phyloP scores from a whole-genome alignment of 2,329 filamentous ascomycete species.

The Plectosphaerella cucumerina region DNA sequence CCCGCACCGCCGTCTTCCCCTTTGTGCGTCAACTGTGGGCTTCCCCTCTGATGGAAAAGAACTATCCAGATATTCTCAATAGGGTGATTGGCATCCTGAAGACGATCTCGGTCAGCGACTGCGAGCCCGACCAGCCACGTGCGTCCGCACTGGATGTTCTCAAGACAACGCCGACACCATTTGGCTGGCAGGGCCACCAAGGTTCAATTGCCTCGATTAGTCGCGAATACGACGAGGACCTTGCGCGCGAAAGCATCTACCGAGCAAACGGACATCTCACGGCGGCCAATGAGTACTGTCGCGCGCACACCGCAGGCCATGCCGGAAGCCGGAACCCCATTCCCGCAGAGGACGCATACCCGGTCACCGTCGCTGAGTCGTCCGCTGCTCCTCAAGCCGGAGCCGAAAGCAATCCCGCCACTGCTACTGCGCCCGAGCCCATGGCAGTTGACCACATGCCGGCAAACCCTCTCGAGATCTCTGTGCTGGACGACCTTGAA shows the following conservation, averaged over 20 bases:
- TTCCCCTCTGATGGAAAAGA: conserved; percentile 76
- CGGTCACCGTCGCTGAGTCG: conserved; percentile 20
- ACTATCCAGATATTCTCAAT: conserved; percentile 71
- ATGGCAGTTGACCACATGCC: conserved; percentile 26
- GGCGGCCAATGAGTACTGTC: conserved; percentile 70
- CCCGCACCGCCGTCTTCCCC: conserved; percentile 76
- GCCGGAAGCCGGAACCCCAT: conserved; percentile 64
- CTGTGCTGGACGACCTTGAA: conserved; percentile 14
- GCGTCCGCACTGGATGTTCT: conserved; percentile 32
- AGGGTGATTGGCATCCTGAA: conserved; percentile 81
- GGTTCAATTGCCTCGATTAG: conserved; percentile 20
- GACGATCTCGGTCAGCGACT: conserved; percentile 70
- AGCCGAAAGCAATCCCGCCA: conserved; percentile 12
- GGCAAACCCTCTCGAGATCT: conserved; percentile 17
- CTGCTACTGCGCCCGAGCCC: conserved; percentile 16
- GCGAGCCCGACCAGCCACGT: conserved; percentile 52
- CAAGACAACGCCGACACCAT: conserved; percentile 37
- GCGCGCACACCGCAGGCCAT: conserved; percentile 52
- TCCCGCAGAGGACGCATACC: conserved; percentile 52
- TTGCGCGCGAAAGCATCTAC: conserved; percentile 77
- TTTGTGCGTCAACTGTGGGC: conserved; percentile 78
- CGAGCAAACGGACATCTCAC: conserved; percentile 66
- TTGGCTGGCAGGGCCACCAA: conserved; percentile 37
- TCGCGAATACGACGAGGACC: conserved; percentile 40
- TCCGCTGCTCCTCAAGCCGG: conserved; percentile 1